Evolutionary conservation across 2,329 filamentous ascomycete genomes (phyloP), one percentile per base, ranked within the genome.

Genomic region (Decorospora gaudefroyi): DNA sequence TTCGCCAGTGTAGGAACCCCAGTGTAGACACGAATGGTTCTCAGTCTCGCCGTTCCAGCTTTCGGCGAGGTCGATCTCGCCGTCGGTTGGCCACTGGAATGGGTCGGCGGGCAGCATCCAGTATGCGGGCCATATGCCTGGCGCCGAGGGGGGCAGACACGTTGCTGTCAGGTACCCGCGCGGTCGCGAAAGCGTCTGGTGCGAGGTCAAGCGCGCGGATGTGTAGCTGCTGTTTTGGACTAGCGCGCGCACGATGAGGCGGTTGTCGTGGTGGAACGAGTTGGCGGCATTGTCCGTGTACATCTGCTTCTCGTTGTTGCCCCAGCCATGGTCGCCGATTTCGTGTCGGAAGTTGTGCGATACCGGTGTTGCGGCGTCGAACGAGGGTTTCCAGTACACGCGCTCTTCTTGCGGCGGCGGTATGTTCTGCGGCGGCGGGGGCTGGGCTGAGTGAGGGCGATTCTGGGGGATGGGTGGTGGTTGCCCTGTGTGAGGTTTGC

Each of bases 111-210:
- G 81, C 4, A 84, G 68, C 38, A 83, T 73, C 81, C 81, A 84
- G 57, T 83, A 82, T 0, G 81, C 81, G 1, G 81, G 81, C 81
- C 81, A 84, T 32, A 84, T 77, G 3, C 81, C 81, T 2, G 70
- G 60, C 0, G 80, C 80, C 38, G 76, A 78, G 0, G 81, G 81
- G 0, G 78, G 73, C 0, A 72, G 69, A 8, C 82, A 72, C 1
- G 75, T 72, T 2, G 77, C 80, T 2, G 75, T 75, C 28, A 84
- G 61, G 34, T 76, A 80, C 18, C 81, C 81, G 21, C 76, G 70
- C 28, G 78, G 72, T 2, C 77, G 72, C 2, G 64, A 71, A 0
- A 84, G 71, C 4, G 77, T 79, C 50, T 77, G 74, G 22, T 76
- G 72, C 42, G 74, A 78, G 11, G 79, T 78, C 29, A 84, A 70